Evolutionary conservation across 306 rosid species (phyloP).

Genomic region (Begonia loranthoides): DNA sequence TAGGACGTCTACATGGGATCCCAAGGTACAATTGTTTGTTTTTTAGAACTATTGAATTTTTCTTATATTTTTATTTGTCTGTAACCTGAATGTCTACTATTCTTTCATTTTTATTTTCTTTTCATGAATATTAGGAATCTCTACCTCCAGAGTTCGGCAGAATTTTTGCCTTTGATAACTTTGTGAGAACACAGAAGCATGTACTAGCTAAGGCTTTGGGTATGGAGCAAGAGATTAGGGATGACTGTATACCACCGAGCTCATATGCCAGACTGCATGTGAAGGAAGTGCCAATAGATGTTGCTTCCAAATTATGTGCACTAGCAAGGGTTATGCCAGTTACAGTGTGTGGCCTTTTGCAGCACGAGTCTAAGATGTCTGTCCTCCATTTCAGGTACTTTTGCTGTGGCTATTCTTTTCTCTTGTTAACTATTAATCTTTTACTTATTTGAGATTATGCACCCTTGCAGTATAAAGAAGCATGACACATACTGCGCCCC

Average conservation of each 20-base stretch:
- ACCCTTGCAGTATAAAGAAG: constrained; percentile 65
- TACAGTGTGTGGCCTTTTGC: constrained; percentile 75
- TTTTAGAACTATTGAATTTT: background rate
- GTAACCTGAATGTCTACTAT: constrained; percentile 5
- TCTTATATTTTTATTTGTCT: background rate
- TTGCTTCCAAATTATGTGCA: constrained; percentile 46
- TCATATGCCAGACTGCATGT: constrained; percentile 68
- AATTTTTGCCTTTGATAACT: constrained; percentile 75
- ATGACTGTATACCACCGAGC: constrained; percentile 41
- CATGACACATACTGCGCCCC: constrained; percentile 58
- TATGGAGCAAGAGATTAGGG: constrained; percentile 41
- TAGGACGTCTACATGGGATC: constrained; percentile 94
- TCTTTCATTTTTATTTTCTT: background rate
- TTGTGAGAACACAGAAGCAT: constrained; percentile 53
- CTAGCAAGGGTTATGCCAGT: constrained; percentile 34
- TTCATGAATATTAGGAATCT: constrained; percentile 50
- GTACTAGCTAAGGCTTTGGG: constrained; percentile 70
- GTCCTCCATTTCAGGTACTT: constrained; percentile 85
- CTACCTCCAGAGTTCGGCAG: constrained; percentile 71
- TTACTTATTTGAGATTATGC: constrained; percentile 7
- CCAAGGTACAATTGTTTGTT: constrained; percentile 42
- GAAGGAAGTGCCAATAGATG: constrained; percentile 46
- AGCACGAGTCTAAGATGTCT: constrained; percentile 91
- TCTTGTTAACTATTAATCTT: background rate
- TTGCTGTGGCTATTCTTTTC: constrained; percentile 7